Conservation (phyloP, 2,329 filamentous ascomycete genomes). For the Trichoderma oligosporum region DNA sequence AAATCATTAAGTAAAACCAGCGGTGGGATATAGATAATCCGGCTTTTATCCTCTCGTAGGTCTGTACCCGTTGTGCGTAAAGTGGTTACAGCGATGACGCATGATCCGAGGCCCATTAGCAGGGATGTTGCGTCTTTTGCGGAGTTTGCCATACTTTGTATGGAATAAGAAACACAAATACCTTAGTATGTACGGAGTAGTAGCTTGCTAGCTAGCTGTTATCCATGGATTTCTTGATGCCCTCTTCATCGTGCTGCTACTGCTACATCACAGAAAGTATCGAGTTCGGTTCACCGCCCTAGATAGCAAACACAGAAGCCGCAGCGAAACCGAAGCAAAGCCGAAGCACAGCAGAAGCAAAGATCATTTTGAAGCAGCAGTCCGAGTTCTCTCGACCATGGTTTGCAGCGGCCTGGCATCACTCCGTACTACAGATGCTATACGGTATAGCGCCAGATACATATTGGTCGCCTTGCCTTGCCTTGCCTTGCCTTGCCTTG, state of each 20-base stretch:
- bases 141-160: background rate
- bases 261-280: background rate
- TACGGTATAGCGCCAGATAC: too few species aligned
- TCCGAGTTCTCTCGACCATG: background rate
- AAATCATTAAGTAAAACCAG: background rate
- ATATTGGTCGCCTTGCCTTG: too few species aligned
- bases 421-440: too few species aligned
- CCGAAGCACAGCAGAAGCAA: background rate
- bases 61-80: constrained; percentile 14
- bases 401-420: too few species aligned
- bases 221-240: too few species aligned
- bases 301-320: background rate
- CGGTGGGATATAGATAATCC: background rate
- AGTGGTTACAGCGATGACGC: constrained; percentile 21
- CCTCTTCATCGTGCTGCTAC: background rate
- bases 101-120: background rate
- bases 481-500: too few species aligned
- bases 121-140: constrained; percentile 15
- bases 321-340: background rate
- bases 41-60: background rate
- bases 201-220: too few species aligned
- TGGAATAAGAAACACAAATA: background rate
- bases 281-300: background rate
- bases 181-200: background rate
- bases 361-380: background rate